Evolutionary conservation across 352 stramenopile genomes (phyloP), one percentile per base, ranked within the genome.

Genomic region (Phytophthora tubulina): DNA sequence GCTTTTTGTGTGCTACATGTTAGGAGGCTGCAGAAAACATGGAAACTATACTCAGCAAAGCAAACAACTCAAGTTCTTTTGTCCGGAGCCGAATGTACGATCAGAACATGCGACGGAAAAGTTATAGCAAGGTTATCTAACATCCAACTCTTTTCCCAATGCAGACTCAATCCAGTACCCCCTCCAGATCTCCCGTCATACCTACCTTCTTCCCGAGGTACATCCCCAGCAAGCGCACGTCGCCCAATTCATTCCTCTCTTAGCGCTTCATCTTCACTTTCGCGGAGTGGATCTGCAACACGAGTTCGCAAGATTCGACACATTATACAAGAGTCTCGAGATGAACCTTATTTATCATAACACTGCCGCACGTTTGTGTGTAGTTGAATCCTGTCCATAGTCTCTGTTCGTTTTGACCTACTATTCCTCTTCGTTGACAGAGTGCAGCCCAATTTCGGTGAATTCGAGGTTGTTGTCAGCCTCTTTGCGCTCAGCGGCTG

Each of bases 301-400:
- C 82, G 83, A 72, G 84, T 90, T 44, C 80, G 90, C 44, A 89
- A 89, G 63, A 93, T 95, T 42, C 85, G 88, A 8, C 79, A 90
- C 33, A 63, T 78, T 35, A 81, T 95, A 42, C 88, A 95, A 68
- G 82, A 93, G 59, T 76, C 73, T 39, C 77, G 88, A 45, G 88
- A 95, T 65, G 83, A 93, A 55, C 80, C 77, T 30, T 95, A 89
- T 73, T 80, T 91, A 76, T 86, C 75, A 10, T 91, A 84, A 81
- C 13, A 44, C 15, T 10, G 10, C 21, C 35, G 36, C 46, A 52
- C 46, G 11, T 21, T 36, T 50, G n/a, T 49, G 35, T 21, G 21
- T 59, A 30, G 17, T 48, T 42, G 31, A 32, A 5, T 32, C 15
- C 1, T 35, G 2, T 56, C 7, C 6, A 39, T 27, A 42, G 17